Conservation (phyloP, 208 protist genomes). For the Trypanosoma rangeli region DNA sequence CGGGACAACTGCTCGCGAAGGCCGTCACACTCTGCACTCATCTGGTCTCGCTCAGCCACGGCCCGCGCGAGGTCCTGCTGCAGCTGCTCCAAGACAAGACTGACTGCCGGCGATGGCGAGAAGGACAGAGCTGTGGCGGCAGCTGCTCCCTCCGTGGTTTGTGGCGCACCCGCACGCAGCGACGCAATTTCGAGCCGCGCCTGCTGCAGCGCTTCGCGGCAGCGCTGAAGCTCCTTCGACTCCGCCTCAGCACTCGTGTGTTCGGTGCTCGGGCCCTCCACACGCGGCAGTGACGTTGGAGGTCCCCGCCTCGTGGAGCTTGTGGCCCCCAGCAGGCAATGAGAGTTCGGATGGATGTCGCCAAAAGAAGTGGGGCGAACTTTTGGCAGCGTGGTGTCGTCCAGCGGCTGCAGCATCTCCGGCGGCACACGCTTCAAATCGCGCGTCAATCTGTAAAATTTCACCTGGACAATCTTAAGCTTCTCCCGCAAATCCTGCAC, state of each 20-base stretch:
- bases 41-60: constrained; percentile 8
- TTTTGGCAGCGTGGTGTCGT: background rate
- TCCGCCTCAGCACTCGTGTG: constrained; percentile 19
- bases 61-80: constrained; percentile 10
- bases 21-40: constrained; percentile 18
- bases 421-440: constrained; percentile 44
- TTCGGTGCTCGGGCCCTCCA: background rate
- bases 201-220: constrained; percentile 44
- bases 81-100: constrained; percentile 20
- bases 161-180: constrained; percentile 24
- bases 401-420: constrained; percentile 7
- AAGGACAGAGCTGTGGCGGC: background rate
- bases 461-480: constrained; percentile 59
- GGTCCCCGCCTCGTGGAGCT: background rate
- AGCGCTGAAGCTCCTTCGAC: constrained; percentile 26
- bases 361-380: background rate
- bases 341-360: background rate
- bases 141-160: background rate
- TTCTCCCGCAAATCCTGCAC: constrained; percentile 60
- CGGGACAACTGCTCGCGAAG: constrained; percentile 40
- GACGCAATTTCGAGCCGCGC: constrained; percentile 45
- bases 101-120: constrained; percentile 13
- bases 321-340: background rate
- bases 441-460: constrained; percentile 71
- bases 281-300: constrained; percentile 1